phyloP scores from a whole-genome alignment of 331 rosid genomes.

The Malus hybrid region DNA sequence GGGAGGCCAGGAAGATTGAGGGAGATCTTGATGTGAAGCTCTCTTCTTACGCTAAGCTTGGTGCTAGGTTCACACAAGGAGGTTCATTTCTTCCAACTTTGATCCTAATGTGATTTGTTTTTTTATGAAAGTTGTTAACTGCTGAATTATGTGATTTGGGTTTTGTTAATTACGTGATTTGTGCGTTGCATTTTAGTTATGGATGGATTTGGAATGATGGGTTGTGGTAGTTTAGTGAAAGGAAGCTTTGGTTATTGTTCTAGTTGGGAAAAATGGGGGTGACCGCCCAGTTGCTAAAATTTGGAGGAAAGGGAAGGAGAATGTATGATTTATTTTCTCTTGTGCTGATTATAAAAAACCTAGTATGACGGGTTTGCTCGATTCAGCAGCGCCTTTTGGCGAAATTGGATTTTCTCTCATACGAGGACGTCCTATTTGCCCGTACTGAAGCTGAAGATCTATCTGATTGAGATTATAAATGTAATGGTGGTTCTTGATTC shows the following conservation, averaged over 20 bases:
- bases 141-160: background rate
- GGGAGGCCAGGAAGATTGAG: slow-evolving; percentile 94
- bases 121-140: background rate
- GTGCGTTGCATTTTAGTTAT: background rate
- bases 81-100: slow-evolving; percentile 26
- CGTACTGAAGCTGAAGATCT: no score
- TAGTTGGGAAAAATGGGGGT: background rate
- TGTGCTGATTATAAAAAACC: background rate
- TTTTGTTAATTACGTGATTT: background rate
- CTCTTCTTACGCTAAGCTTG: slow-evolving; percentile 84
- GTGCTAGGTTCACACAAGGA: slow-evolving; percentile 83
- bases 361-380: background rate
- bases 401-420: no score
- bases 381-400: no score
- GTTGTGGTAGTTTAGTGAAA: slow-evolving; percentile 1
- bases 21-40: slow-evolving; percentile 99
- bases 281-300: background rate
- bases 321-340: background rate
- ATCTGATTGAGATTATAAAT: no score
- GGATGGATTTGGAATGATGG: background rate
- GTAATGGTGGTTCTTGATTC: no score
- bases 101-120: background rate
- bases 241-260: background rate
- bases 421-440: no score
- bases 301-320: background rate